A percentile compares a stretch with the other conserved stretches of the same genome.
Conservation (phyloP, 2,329 filamentous ascomycete genomes). For the Diaporthe ilicicola region DNA sequence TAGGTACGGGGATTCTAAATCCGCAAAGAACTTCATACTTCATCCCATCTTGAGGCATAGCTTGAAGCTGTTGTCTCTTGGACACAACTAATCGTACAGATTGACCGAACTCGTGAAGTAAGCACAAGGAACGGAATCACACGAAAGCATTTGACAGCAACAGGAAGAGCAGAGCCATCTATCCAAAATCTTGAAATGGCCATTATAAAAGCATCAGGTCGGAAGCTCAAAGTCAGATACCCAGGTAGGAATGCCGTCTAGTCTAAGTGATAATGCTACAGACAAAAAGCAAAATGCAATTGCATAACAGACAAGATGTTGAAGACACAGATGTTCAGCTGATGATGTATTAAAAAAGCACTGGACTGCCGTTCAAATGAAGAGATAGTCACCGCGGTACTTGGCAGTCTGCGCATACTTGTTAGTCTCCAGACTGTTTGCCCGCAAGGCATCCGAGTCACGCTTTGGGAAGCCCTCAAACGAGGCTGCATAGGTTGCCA, state of each 20-base stretch:
- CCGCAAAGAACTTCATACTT: not conserved
- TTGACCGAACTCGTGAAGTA: not conserved
- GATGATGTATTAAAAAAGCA: not conserved
- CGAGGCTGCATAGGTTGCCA: constrained; percentile 34
- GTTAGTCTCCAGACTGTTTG: not conserved
- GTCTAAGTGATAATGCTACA: constrained; percentile 1
- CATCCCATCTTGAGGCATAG: not conserved
- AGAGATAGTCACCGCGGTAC: constrained; percentile 30
- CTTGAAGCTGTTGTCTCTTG: too few species aligned
- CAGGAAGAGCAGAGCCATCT: too few species aligned
- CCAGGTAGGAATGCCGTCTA: not conserved
- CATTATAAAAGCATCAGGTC: too few species aligned
- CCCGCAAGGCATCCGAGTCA: constrained; percentile 1
- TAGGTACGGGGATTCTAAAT: not conserved
- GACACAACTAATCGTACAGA: not conserved
- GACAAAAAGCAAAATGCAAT: not conserved
- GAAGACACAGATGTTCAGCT: not conserved
- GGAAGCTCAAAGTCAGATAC: not conserved
- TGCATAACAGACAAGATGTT: not conserved
- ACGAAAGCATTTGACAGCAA: too few species aligned
- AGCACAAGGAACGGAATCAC: not conserved
- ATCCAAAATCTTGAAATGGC: too few species aligned
- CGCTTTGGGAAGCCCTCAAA: constrained; percentile 35
- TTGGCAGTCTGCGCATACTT: constrained; percentile 32
- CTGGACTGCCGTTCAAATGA: constrained; percentile 24